A percentile compares a stretch with the other conserved stretches of the same genome.
Evolutionary conservation across 2,329 filamentous ascomycete genomes (phyloP).

Genomic region (Xylaria sp.): DNA sequence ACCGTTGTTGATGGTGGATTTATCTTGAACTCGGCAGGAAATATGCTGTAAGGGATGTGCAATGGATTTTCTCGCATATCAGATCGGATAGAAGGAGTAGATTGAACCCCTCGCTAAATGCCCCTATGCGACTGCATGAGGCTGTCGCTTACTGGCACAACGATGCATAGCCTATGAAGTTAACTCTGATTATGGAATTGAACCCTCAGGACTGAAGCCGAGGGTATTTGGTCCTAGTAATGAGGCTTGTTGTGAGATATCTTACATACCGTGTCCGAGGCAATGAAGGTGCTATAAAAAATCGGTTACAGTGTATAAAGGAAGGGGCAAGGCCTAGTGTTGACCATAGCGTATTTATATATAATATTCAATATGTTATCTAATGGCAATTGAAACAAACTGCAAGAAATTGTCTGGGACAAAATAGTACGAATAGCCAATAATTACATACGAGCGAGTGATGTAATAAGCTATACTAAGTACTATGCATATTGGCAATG

Average conservation of each 20-base stretch:
- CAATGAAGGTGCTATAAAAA: background rate
- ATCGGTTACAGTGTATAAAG: background rate
- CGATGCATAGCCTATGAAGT: background rate
- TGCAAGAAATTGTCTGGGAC: too few species aligned
- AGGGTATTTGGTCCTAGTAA: background rate
- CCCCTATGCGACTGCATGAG: background rate
- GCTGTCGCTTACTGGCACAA: background rate
- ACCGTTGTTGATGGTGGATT: constrained; percentile 45
- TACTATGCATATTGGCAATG: too few species aligned
- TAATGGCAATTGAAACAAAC: too few species aligned
- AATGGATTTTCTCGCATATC: background rate
- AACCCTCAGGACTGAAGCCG: background rate
- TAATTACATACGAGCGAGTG: too few species aligned
- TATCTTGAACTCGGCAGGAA: constrained; percentile 38
- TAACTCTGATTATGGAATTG: background rate
- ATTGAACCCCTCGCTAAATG: background rate
- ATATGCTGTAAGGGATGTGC: constrained; percentile 39
- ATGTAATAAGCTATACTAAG: too few species aligned
- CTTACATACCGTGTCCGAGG: too few species aligned
- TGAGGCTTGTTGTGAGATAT: background rate
- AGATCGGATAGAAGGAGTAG: background rate
- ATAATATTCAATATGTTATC: too few species aligned
- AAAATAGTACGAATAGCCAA: too few species aligned
- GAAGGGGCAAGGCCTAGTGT: background rate
- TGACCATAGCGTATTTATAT: too few species aligned